phyloP scores from a whole-genome alignment of 2,329 filamentous ascomycete species.

The Didymosphaeria variabile region DNA sequence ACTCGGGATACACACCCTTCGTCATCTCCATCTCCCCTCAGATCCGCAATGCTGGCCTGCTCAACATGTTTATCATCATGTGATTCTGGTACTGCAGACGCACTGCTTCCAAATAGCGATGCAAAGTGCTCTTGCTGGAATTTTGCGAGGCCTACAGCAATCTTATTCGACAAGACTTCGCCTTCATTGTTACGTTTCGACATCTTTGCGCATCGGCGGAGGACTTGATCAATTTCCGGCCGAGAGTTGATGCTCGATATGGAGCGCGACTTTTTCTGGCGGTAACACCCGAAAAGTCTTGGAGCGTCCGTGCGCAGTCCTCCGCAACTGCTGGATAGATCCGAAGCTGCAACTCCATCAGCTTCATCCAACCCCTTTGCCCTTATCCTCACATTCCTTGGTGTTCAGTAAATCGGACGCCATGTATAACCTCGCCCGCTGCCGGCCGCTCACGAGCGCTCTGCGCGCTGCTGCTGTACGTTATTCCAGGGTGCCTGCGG shows the following conservation, averaged over 20 bases:
- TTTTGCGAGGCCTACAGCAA: constrained; percentile 63
- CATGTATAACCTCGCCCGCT: constrained; percentile 89
- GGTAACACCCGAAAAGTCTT: constrained; percentile 38
- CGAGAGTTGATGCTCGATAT: constrained; percentile 29
- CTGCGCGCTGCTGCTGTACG: constrained; percentile 80
- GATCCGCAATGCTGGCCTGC: constrained; percentile 61
- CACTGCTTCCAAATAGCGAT: constrained; percentile 63
- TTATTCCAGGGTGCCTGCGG: constrained; percentile 27
- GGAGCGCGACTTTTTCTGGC: constrained; percentile 13
- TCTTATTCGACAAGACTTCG: constrained; percentile 64
- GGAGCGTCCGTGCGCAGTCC: constrained; percentile 37
- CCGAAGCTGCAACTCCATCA: constrained; percentile 33
- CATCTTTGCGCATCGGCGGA: constrained; percentile 35
- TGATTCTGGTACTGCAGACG: constrained; percentile 47
- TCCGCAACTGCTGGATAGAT: constrained; percentile 38
- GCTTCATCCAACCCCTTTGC: constrained; percentile 33
- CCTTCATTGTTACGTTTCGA: constrained; percentile 52
- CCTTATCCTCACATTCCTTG: constrained; percentile 26
- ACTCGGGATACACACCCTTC: constrained; percentile 57
- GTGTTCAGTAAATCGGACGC: constrained; percentile 51
- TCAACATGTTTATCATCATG: constrained; percentile 52
- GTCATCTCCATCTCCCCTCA: constrained; percentile 61
- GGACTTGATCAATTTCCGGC: constrained; percentile 27
- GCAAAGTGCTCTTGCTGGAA: constrained; percentile 61
- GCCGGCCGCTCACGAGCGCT: constrained; percentile 78